phyloP scores from a whole-genome alignment of 352 stramenopile genomes.

The Pythium monospermum region DNA sequence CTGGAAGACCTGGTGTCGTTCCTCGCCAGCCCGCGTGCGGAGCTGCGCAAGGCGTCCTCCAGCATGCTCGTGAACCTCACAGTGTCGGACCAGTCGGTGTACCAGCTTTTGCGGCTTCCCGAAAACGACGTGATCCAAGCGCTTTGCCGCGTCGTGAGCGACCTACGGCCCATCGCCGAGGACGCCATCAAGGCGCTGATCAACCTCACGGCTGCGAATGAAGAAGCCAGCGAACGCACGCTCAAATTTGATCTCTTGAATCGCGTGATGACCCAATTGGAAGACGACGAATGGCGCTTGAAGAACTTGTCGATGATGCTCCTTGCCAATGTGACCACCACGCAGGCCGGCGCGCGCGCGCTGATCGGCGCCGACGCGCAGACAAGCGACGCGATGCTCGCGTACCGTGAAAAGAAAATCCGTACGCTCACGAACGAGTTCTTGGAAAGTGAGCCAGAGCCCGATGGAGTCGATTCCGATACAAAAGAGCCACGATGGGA shows the following conservation, averaged over 20 bases:
- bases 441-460: conserved; percentile 67
- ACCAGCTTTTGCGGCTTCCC: conserved; percentile 67
- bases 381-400: conserved; percentile 35
- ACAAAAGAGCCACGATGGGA: conserved; percentile 82
- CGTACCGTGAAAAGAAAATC: conserved; percentile 76
- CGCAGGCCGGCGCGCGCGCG: conserved; percentile 50
- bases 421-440: conserved; percentile 69
- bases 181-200: conserved; percentile 86
- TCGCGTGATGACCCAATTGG: conserved; percentile 81
- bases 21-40: conserved; percentile 72
- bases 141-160: conserved; percentile 74
- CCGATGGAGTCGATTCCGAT: conserved; percentile 58
- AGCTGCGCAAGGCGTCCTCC: conserved; percentile 81
- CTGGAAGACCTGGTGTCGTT: conserved; percentile 83
- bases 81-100: conserved; percentile 71
- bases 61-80: conserved; percentile 80
- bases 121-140: conserved; percentile 72
- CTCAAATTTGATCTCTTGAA: conserved; percentile 81
- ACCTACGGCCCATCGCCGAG: conserved; percentile 79
- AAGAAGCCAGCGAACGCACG: conserved; percentile 55
- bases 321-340: conserved; percentile 78
- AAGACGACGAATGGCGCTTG: conserved; percentile 76
- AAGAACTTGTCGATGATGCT: conserved; percentile 88
- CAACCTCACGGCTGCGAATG: conserved; percentile 78
- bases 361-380: conserved; percentile 63